Evolutionary conservation across 176 grass and related monocot species (phyloP).

Genomic region (Elymus sibiricus): DNA sequence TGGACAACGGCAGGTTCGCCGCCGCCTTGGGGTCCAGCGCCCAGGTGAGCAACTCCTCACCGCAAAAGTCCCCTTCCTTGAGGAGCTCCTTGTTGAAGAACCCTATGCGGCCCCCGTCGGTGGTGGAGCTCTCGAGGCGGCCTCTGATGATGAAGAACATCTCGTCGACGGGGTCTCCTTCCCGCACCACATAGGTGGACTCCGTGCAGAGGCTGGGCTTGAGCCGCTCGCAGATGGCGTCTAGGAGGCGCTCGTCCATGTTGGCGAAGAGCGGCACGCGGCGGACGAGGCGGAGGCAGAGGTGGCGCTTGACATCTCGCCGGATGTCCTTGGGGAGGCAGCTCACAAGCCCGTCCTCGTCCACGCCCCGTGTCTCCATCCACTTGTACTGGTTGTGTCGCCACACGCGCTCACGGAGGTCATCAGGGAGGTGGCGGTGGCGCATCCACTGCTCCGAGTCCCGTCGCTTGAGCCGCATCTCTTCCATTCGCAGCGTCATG

Average conservation of each 20-base stretch:
- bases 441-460: slow-evolving; percentile 83
- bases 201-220: slow-evolving; percentile 71
- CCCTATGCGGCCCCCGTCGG: slow-evolving; percentile 48
- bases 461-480: slow-evolving; percentile 56
- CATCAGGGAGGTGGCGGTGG: slow-evolving; percentile 57
- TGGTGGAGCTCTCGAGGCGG: slow-evolving; percentile 61
- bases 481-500: slow-evolving; percentile 53
- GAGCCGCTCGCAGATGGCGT: slow-evolving; percentile 76
- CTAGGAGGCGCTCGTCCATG: slow-evolving; percentile 74
- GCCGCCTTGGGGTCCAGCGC: slow-evolving; percentile 63
- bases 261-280: slow-evolving; percentile 71
- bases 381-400: slow-evolving; percentile 73
- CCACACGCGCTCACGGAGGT: slow-evolving; percentile 57
- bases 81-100: slow-evolving; percentile 59
- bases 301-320: slow-evolving; percentile 68
- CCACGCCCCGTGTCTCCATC: slow-evolving; percentile 69
- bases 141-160: slow-evolving; percentile 81
- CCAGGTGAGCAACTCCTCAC: slow-evolving; percentile 69
- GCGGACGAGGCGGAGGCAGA: slow-evolving; percentile 62
- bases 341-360: slow-evolving; percentile 54
- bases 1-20: slow-evolving; percentile 61
- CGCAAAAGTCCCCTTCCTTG: slow-evolving; percentile 69
- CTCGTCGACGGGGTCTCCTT: slow-evolving; percentile 71
- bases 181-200: slow-evolving; percentile 47
- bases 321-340: slow-evolving; percentile 61